Evolutionary conservation across 2,329 filamentous ascomycete species (phyloP), one percentile per base, ranked within the genome.

Genomic region (Cercospora beticola): DNA sequence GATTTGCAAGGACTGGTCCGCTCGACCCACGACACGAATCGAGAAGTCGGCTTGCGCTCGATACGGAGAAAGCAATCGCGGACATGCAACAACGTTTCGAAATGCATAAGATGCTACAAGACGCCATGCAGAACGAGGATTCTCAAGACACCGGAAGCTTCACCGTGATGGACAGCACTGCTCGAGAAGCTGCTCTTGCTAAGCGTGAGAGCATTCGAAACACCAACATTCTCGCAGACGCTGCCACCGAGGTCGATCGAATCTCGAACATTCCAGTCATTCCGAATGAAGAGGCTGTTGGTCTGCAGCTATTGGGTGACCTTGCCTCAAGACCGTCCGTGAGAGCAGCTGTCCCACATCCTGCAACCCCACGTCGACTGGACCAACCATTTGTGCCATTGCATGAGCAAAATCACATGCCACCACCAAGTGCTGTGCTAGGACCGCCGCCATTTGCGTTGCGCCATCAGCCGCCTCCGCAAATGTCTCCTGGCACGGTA

Each of bases 211-310:
- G 82, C 52, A 70, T 74, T 21, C 59, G 49, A 4, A 74, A 73
- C 54, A 75, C 74, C 5, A 74, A 79, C 61, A 79, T 81, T 70
- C 79, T 70, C 23, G 76, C 67, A 65, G 78, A 67, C 67, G 82
- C 71, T 76, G 82, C 73, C 69, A 76, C 67, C 70, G 77, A 73
- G 72, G 71, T 73, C n/a, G 73, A 78, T 65, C 67, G 72, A 21
- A 60, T 71, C 58, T 66, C 69, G 3, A 60, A 66, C 10, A 67
- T 72, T 30, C 66, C 71, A 14, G 65, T 68, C 16, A 72, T 74
- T 26, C 66, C 70, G 14, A 83, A 83, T 68, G 80, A 81, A 28
- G 75, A 82, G 62, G 82, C 82, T 5, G 69, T 76, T 30, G 79
- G 80, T 26, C 74, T 84, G 40, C 75, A 77, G 62, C 26, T 76